These are phyloP conservation scores for Phytophthora litchii DNA, from an alignment of 352 stramenopile species.

Conservation along the genomic window DNA sequence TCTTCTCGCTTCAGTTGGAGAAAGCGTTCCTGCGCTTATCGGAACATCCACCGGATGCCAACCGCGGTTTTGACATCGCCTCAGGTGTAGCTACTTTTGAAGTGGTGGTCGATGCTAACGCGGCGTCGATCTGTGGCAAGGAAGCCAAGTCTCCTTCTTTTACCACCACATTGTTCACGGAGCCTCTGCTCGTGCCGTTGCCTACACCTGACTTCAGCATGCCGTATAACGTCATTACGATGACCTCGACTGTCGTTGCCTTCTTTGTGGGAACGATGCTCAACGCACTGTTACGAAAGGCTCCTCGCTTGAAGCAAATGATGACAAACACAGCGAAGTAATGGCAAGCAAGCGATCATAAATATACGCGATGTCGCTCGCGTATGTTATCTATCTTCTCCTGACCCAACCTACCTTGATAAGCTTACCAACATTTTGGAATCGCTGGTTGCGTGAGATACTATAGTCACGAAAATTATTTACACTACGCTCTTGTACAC, in stretches of 20 bases:
- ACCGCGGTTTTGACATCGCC: constrained; percentile 86
- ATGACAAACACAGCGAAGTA: constrained; percentile 39
- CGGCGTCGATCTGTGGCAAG: constrained; percentile 13
- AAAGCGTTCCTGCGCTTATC: constrained; percentile 84
- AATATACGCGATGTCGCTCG: constrained; percentile 35
- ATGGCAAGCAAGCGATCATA: constrained; percentile 23
- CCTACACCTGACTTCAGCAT: constrained; percentile 91
- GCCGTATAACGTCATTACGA: constrained; percentile 92
- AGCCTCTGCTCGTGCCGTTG: constrained; percentile 81
- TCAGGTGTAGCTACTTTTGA: constrained; percentile 61
- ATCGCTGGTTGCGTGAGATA: constrained; percentile 1
- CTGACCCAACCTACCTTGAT: background rate
- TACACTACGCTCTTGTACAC: constrained; percentile 33
- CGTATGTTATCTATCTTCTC: constrained; percentile 31
- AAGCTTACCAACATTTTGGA: constrained; percentile 13
- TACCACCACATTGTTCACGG: constrained; percentile 66
- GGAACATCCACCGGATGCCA: constrained; percentile 86
- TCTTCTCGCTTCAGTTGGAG: constrained; percentile 80
- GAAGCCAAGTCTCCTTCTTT: constrained; percentile 15
- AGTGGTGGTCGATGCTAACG: background rate
- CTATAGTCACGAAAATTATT: constrained; percentile 9
- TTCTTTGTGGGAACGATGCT: constrained; percentile 89
- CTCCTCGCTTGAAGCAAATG: constrained; percentile 72
- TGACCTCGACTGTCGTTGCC: constrained; percentile 88
- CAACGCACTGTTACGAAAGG: constrained; percentile 78